Conservation (phyloP, 202 grass and related monocot species). For the Saccharum hybrid region DNA sequence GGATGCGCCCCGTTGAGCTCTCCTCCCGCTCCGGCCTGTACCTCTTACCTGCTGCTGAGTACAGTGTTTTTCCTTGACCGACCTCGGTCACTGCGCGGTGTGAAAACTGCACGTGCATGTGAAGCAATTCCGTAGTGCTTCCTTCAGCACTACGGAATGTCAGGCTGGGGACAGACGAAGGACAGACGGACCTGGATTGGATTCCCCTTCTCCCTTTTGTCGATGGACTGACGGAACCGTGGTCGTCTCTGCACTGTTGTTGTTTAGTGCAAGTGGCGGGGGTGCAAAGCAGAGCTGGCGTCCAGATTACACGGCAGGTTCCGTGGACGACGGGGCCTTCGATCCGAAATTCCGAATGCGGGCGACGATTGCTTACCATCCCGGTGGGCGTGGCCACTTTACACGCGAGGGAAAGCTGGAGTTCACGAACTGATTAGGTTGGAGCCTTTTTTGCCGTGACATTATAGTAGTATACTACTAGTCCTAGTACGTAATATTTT, state of each 20-base stretch:
- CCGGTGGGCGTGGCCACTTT: conserved; percentile 7
- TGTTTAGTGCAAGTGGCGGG: neutral
- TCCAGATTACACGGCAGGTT: conserved; percentile 33
- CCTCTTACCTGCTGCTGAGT: neutral
- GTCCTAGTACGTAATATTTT: neutral
- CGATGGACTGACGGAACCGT: no score
- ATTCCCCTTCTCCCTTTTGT: no score
- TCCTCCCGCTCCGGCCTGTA: neutral
- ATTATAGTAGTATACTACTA: neutral
- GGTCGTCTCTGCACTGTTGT: no score
- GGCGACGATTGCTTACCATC: neutral
- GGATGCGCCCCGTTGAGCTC: conserved; percentile 20
- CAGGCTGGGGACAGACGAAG: no score
- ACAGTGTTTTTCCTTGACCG: neutral
- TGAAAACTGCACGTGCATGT: no score
- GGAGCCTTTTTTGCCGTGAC: conserved; percentile 1
- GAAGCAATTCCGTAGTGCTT: no score
- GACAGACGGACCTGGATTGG: no score
- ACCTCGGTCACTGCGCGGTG: conserved; percentile 30
- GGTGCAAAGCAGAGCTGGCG: conserved; percentile 1
- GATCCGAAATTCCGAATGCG: neutral
- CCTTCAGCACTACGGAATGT: no score
- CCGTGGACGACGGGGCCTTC: neutral
- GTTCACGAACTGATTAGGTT: neutral
- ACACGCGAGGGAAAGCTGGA: neutral